Conservation (phyloP, 1,284 basidiomycete genomes). For the Exsudoporus floridanus region DNA sequence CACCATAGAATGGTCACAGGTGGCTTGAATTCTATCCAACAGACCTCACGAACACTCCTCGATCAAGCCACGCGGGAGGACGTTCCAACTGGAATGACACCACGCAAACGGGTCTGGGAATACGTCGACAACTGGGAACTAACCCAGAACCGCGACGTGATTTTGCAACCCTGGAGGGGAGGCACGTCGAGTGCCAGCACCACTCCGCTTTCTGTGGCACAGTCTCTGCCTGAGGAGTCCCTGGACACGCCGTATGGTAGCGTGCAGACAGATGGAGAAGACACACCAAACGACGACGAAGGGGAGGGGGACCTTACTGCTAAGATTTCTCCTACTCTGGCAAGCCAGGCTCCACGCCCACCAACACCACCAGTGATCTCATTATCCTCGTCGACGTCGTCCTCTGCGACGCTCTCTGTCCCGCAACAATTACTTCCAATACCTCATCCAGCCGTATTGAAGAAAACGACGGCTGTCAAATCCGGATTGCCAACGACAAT, state of each 20-base stretch:
- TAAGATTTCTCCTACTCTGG: conserved; percentile 13
- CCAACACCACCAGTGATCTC: conserved; percentile 31
- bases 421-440: conserved; percentile 7
- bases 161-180: conserved; percentile 53
- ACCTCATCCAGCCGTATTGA: conserved; percentile 25
- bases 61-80: conserved; percentile 64
- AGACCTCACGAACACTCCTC: conserved; percentile 50
- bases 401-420: conserved; percentile 32
- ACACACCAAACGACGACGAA: conserved; percentile 8
- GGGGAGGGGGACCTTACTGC: conserved; percentile 20
- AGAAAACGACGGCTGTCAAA: conserved; percentile 25
- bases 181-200: conserved; percentile 24
- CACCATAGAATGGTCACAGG: conserved; percentile 42
- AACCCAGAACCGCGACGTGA: conserved; percentile 57
- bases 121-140: conserved; percentile 69
- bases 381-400: conserved; percentile 41
- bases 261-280: conserved; percentile 19
- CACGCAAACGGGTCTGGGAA: conserved; percentile 67
- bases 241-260: conserved; percentile 15
- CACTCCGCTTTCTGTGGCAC: conserved; percentile 29
- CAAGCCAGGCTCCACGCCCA: conserved; percentile 8
- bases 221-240: conserved; percentile 34
- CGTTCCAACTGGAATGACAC: conserved; percentile 64
- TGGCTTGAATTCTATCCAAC: conserved; percentile 49
- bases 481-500: conserved; percentile 21